These are phyloP conservation scores for Arabis alpina DNA, from an alignment of 345 rosid species.

Conservation along the genomic window DNA sequence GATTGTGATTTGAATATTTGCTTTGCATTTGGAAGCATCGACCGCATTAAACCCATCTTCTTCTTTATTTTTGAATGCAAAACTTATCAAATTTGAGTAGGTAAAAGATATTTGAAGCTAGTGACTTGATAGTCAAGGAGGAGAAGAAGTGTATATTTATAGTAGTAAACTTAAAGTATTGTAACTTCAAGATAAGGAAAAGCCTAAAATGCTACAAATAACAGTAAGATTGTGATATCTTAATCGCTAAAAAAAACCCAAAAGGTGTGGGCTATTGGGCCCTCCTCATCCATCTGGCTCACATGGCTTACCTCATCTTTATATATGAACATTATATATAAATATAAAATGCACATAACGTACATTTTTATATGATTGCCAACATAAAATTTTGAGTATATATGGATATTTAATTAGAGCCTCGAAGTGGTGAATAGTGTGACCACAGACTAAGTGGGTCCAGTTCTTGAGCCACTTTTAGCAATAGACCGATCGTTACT, in stretches of 20 bases:
- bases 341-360: conserved; percentile 14
- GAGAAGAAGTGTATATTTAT: conserved; percentile 36
- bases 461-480: conserved; percentile 20
- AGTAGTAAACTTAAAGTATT: conserved; percentile 13
- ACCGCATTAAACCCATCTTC: conserved; percentile 46
- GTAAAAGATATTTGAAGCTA: neutral
- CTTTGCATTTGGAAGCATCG: conserved; percentile 45
- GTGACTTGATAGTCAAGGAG: conserved; percentile 38
- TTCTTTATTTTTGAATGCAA: conserved; percentile 5
- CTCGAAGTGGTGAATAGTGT: conserved; percentile 40
- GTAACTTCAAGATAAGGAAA: conserved; percentile 36
- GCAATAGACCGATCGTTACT: conserved; percentile 12
- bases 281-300: conserved; percentile 40
- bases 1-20: conserved; percentile 47
- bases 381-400: conserved; percentile 1
- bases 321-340: conserved; percentile 10
- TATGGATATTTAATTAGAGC: conserved; percentile 25
- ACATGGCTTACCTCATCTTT: conserved; percentile 41
- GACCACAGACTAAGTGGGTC: conserved; percentile 37
- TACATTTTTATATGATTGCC: conserved; percentile 28
- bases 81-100: neutral
- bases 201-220: conserved; percentile 9
- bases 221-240: conserved; percentile 16
- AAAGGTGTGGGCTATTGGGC: conserved; percentile 42
- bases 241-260: conserved; percentile 7